Conservation (phyloP, 1,284 basidiomycete genomes). For the Leccinum subrobustum region DNA sequence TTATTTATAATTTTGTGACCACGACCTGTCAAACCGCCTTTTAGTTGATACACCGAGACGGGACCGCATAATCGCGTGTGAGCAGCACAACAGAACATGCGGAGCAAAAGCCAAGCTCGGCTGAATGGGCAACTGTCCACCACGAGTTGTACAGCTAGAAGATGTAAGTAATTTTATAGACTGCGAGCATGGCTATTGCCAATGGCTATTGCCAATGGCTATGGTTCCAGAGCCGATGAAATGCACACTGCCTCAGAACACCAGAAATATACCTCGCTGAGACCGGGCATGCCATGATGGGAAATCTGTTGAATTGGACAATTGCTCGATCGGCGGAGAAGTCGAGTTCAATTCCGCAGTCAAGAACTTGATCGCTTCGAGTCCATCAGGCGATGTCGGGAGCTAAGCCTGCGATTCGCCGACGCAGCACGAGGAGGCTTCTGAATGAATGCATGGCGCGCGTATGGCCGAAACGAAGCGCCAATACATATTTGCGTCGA, state of each 20-base stretch:
- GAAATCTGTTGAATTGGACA: neutral
- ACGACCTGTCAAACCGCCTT: neutral
- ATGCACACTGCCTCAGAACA: neutral
- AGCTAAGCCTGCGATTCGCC: conserved; percentile 1
- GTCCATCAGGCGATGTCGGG: neutral
- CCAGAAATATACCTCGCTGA: neutral
- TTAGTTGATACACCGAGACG: conserved; percentile 14
- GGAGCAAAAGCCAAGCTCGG: neutral
- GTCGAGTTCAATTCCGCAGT: neutral
- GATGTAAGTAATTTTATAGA: neutral
- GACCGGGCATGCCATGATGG: conserved; percentile 1
- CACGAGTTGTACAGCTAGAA: neutral
- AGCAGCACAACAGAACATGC: neutral
- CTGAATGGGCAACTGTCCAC: neutral
- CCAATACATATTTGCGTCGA: neutral
- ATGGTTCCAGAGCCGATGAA: neutral
- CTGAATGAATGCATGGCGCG: neutral
- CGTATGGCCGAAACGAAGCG: too few relatives aligned
- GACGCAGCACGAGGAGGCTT: neutral
- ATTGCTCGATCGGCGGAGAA: conserved; percentile 18
- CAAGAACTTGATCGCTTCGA: conserved; percentile 11
- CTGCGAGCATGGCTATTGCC: neutral
- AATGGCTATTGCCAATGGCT: neutral
- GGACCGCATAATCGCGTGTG: conserved; percentile 9
- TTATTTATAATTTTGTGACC: neutral